These are phyloP conservation scores for Malus hybrid DNA, from an alignment of 331 rosid species.

Conservation along the genomic window DNA sequence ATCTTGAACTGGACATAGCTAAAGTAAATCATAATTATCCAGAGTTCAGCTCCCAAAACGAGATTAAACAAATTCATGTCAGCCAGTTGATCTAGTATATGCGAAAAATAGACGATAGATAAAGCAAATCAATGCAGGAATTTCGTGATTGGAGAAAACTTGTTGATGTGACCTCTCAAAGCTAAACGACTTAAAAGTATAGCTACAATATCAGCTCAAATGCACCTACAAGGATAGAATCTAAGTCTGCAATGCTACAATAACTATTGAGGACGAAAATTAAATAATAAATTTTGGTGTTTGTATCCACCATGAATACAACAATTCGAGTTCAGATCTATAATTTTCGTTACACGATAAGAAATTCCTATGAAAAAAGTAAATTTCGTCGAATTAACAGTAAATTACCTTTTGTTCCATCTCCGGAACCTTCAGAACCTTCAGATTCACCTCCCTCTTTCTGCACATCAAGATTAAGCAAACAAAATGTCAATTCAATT, in stretches of 20 bases:
- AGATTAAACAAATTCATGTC: background rate
- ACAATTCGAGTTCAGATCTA: background rate
- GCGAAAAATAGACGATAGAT: background rate
- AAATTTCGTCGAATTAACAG: background rate
- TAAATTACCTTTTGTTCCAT: slow-evolving; percentile 87
- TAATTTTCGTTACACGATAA: background rate
- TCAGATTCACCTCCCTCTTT: slow-evolving; percentile 98
- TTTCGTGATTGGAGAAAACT: background rate
- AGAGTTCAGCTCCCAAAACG: background rate
- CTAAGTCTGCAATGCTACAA: background rate
- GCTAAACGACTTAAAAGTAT: background rate
- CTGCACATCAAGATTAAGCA: slow-evolving; percentile 33
- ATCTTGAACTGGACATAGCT: background rate
- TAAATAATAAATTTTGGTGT: background rate
- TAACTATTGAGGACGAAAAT: background rate
- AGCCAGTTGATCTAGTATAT: background rate
- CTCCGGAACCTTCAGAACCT: slow-evolving; percentile 97
- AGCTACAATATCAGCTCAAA: background rate
- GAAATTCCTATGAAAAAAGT: background rate
- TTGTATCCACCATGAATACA: background rate
- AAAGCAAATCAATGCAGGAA: background rate
- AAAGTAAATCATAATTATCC: background rate
- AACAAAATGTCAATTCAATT: background rate
- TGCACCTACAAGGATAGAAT: background rate
- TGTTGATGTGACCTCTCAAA: background rate